Evolutionary conservation across 345 rosid species (phyloP).

Genomic region (Populus tremula): DNA sequence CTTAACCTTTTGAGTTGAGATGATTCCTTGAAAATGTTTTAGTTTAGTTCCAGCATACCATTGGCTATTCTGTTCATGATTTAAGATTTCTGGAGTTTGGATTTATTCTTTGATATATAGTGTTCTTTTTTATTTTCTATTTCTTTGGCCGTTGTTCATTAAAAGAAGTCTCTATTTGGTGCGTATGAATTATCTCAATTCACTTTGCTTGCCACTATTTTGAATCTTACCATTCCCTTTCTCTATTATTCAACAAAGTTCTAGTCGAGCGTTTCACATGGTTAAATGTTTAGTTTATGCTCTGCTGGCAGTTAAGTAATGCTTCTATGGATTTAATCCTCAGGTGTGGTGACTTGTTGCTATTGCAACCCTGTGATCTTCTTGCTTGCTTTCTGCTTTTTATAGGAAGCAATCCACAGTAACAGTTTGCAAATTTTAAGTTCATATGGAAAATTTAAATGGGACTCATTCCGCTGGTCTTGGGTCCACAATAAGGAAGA

Average conservation of each 20-base stretch:
- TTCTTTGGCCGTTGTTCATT: background rate
- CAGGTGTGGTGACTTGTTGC: slow-evolving; percentile 7
- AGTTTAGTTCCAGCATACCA: background rate
- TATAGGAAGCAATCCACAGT: background rate
- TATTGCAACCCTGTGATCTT: slow-evolving; percentile 1
- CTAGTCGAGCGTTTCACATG: background rate
- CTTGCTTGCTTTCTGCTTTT: background rate
- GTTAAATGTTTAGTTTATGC: background rate
- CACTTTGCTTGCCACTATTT: background rate
- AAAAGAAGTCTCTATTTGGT: background rate
- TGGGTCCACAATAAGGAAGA: slow-evolving; percentile 18
- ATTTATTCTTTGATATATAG: background rate
- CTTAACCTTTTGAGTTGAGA: too few species aligned
- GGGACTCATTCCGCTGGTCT: slow-evolving; percentile 2
- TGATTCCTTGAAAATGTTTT: too few species aligned
- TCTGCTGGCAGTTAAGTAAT: background rate
- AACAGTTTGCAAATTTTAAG: background rate
- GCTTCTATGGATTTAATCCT: background rate
- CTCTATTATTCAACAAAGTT: background rate
- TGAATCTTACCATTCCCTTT: background rate
- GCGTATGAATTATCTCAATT: background rate
- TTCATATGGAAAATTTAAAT: slow-evolving; percentile 19
- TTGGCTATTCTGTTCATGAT: background rate
- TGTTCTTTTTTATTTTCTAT: background rate
- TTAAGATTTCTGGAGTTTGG: background rate